phyloP scores from a whole-genome alignment of 129 eudicot species.

The sunflower (Helianthus annuus) region HanXRQr2.0-SUNRISE NC_035440.2:107658819-107659318 shows the following conservation, averaged over 20 bases:
- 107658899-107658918: slow-evolving; percentile 55
- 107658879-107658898: slow-evolving; percentile 72
- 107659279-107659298: neutral
- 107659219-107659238: neutral
- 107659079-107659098: slow-evolving; percentile 81
- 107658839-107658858: slow-evolving; percentile 58
- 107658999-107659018: slow-evolving; percentile 68
- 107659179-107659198: slow-evolving; percentile 85
- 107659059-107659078: slow-evolving; percentile 66
- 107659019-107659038: slow-evolving; percentile 81
- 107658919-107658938: slow-evolving; percentile 52
- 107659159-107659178: slow-evolving; percentile 64
- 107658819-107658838: slow-evolving; percentile 1
- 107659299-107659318: neutral
- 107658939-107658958: slow-evolving; percentile 81
- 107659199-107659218: slow-evolving; percentile 1
- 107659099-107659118: slow-evolving; percentile 88
- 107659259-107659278: neutral
- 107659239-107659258: slow-evolving; percentile 4
- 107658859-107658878: slow-evolving; percentile 57
- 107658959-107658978: slow-evolving; percentile 86
- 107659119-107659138: slow-evolving; percentile 80
- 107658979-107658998: slow-evolving; percentile 83
- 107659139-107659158: slow-evolving; percentile 51
- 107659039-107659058: slow-evolving; percentile 52